These are phyloP conservation scores for Gloeostereum incarnatum DNA, from an alignment of 768 basidiomycete genomes.

Conservation along the genomic window DNA sequence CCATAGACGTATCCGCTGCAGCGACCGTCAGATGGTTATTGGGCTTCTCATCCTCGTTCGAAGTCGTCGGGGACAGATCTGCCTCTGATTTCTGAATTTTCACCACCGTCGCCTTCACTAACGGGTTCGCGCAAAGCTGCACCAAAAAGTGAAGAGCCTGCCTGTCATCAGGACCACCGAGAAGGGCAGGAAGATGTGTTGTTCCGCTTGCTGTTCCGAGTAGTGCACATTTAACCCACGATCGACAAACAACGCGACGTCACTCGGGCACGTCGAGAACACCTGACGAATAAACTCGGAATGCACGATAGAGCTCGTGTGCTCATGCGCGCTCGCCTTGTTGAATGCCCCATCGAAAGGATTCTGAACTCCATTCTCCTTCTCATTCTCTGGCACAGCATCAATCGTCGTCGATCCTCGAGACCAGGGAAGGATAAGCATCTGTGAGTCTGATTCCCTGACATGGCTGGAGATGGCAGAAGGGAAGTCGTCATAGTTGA, in stretches of 20 bases:
- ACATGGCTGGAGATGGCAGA: conserved; percentile 55
- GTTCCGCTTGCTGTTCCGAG: conserved; percentile 15
- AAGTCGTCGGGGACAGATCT: conserved; percentile 19
- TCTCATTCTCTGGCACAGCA: conserved; percentile 18
- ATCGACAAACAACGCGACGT: conserved; percentile 86
- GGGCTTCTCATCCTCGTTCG: conserved; percentile 18
- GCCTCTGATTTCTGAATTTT: conserved; percentile 41
- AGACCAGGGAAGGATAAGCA: conserved; percentile 85
- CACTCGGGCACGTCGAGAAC: conserved; percentile 59
- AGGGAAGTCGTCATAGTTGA: conserved; percentile 67
- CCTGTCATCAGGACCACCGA: conserved; percentile 91
- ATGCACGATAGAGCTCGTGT: conserved; percentile 48
- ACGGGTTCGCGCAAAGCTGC: conserved; percentile 59
- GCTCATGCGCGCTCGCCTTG: conserved; percentile 34
- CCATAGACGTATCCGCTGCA: conserved; percentile 72
- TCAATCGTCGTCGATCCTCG: conserved; percentile 24
- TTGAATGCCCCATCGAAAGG: conserved; percentile 81
- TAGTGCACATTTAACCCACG: conserved; percentile 33
- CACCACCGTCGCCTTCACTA: conserved; percentile 66
- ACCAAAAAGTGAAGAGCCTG: conserved; percentile 73
- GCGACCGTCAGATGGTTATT: conserved; percentile 29
- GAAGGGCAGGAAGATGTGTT: conserved; percentile 82
- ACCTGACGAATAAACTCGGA: conserved; percentile 82
- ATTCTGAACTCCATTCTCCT: conserved; percentile 21
- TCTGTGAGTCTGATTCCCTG: conserved; percentile 45